A percentile compares a stretch with the other conserved stretches of the same genome.
phyloP scores from a whole-genome alignment of 192 early-diverging fungal species.

The Pecoramyces ruminantium region DNA sequence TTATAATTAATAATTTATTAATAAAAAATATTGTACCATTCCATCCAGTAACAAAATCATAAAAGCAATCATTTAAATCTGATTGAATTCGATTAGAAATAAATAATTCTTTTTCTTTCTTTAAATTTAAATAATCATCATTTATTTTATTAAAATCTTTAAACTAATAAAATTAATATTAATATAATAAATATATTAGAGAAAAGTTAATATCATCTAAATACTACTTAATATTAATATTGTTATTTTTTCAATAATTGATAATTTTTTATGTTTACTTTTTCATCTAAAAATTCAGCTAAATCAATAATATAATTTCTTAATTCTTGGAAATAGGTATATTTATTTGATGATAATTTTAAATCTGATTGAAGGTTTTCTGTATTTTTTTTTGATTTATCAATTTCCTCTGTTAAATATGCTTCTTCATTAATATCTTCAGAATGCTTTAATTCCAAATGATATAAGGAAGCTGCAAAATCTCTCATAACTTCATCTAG shows the following conservation, averaged over 20 bases:
- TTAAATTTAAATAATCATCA: not conserved
- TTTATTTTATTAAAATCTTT: not conserved
- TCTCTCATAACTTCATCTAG: not conserved
- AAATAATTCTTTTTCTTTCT: not conserved
- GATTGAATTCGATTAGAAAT: not conserved
- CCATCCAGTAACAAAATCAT: not conserved
- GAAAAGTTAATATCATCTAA: too few species aligned
- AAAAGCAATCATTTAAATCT: not conserved
- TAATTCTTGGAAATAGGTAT: constrained; percentile 18
- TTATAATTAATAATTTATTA: too few species aligned
- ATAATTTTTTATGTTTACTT: constrained; percentile 2
- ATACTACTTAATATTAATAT: too few species aligned
- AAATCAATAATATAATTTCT: constrained; percentile 11
- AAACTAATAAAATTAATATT: not conserved
- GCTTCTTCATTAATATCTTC: constrained; percentile 1
- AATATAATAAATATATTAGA: not conserved
- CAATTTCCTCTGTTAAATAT: constrained; percentile 9
- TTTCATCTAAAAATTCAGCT: constrained; percentile 18
- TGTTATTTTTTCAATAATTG: too few species aligned
- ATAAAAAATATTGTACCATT: not conserved
- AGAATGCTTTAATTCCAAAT: not conserved
- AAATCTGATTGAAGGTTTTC: constrained; percentile 5
- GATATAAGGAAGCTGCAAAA: not conserved
- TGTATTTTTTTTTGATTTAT: constrained; percentile 8
- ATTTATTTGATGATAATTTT: constrained; percentile 1